Base-by-base conservation (phyloP, 345 rosid species). In the Theobroma cacao region DNA sequence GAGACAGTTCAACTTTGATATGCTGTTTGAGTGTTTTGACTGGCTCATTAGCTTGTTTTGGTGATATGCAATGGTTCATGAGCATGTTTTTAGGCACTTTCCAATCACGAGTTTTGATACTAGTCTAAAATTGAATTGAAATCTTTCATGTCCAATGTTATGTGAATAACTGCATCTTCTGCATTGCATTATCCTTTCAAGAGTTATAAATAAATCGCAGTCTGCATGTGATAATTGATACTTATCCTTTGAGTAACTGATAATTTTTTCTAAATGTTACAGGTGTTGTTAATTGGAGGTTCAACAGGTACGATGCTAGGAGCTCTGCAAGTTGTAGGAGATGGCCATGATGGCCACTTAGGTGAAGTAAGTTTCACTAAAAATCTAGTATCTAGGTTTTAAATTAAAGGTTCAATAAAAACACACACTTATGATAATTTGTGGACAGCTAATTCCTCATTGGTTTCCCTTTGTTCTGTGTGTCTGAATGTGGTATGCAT, bases 221-320 rank as follows among this genome's bases (percentile, higher is more conserved):
- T 48, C 15, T 7, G 33, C 17, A 47, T 83, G 75, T 69, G 58
- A 61, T 50, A 41, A 60, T 56, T 77, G 40, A 64, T 60, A 14
- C 53, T 67, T 48, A 28, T 62, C 48, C 22, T 75, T 80, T 58
- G 30, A 52, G 11, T 55, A 55, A 24, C 43, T 28, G 50, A 45
- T 65, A 52, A 50, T 45, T 26, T 80, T 72, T 26, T 75, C 48
- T 55, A 69, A 77, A 77, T 77, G 72, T 72, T 75, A 71, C 87
- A 96, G 98, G 98, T 96, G 36, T 84, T 96, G 70, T 72, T 94
- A 60, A 96, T 92, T 81, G 99, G 98, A 79, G 99, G 98, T 79
- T 96, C 99, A 78, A 96, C 98, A 33, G 97, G 99, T 81, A 91
- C 99, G 45, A 94, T 96, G 99, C 92, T 96, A 79, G 99, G 90